These are phyloP conservation scores for Cryptosporidium baileyi DNA, from an alignment of 169 alveolate species.

Conservation along the genomic window DNA sequence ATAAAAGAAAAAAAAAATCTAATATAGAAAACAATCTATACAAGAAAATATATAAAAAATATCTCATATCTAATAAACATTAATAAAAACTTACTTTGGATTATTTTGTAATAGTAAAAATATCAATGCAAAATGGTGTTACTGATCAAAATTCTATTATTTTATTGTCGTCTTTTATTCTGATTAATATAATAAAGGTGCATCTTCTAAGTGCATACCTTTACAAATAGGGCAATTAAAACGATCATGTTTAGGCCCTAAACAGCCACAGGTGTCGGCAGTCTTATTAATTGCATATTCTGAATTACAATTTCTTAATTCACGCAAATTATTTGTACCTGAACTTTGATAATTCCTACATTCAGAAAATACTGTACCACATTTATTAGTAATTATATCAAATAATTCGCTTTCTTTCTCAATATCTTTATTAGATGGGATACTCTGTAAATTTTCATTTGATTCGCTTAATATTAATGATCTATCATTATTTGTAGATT, in stretches of 20 bases:
- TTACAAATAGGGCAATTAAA: slow-evolving; percentile 53
- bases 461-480: neutral
- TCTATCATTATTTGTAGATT: slow-evolving; percentile 4
- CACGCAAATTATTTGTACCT: neutral
- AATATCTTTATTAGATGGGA: slow-evolving; percentile 19
- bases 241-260: slow-evolving; percentile 66
- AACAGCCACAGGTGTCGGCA: slow-evolving; percentile 61
- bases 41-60: no score
- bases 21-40: no score
- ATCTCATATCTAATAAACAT: no score
- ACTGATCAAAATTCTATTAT: no score
- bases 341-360: neutral
- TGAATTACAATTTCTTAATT: slow-evolving; percentile 6
- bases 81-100: no score
- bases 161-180: neutral
- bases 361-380: slow-evolving; percentile 59
- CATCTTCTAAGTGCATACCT: slow-evolving; percentile 67
- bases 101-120: no score
- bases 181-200: slow-evolving; percentile 65
- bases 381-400: slow-evolving; percentile 26
- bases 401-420: neutral
- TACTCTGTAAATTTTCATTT: neutral
- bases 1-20: no score
- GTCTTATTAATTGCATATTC: slow-evolving; percentile 55
- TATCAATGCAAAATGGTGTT: no score